Percentiles rank a stretch among this genome's conserved stretches.
Conservation (phyloP, 1,139 yeast genomes). For the Debaryomyces nepalensis region DNA sequence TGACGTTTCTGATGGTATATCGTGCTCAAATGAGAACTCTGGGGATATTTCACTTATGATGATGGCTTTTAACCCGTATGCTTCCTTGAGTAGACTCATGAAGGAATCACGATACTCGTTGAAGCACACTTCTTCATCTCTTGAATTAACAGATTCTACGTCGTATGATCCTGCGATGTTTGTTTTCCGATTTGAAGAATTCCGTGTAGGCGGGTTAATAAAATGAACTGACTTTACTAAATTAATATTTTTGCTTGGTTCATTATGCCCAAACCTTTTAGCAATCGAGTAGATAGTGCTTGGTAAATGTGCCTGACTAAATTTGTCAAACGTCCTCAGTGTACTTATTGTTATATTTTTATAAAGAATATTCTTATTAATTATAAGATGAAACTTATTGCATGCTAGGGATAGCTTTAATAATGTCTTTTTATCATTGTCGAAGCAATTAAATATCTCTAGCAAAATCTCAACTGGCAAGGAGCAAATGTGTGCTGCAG, state of each 20-base stretch:
- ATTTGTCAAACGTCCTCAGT: constrained; percentile 34
- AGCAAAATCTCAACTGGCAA: constrained; percentile 48
- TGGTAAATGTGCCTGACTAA: constrained; percentile 35
- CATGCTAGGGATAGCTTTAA: constrained; percentile 40
- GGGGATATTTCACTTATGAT: constrained; percentile 53
- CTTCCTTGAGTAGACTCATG: constrained; percentile 31
- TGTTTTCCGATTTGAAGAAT: constrained; percentile 28
- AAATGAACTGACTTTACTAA: constrained; percentile 33
- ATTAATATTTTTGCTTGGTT: constrained; percentile 38
- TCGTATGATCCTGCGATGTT: constrained; percentile 46
- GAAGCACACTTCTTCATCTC: constrained; percentile 26
- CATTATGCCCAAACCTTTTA: constrained; percentile 26
- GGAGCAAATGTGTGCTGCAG: constrained; percentile 37
- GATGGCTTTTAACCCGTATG: constrained; percentile 36
- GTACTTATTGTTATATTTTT: constrained; percentile 32
- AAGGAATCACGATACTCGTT: constrained; percentile 33
- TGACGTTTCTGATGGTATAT: constrained; percentile 1
- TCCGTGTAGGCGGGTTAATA: constrained; percentile 40
- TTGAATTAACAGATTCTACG: constrained; percentile 30
- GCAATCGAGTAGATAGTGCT: constrained; percentile 20
- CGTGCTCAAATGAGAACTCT: constrained; percentile 49
- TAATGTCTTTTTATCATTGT: constrained; percentile 23
- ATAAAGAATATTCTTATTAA: constrained; percentile 44
- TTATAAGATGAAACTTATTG: constrained; percentile 38
- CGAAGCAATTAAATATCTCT: constrained; percentile 34